These are phyloP conservation scores for Kwoniella newhampshirensis DNA, from an alignment of 768 basidiomycete species.

Conservation along the genomic window DNA sequence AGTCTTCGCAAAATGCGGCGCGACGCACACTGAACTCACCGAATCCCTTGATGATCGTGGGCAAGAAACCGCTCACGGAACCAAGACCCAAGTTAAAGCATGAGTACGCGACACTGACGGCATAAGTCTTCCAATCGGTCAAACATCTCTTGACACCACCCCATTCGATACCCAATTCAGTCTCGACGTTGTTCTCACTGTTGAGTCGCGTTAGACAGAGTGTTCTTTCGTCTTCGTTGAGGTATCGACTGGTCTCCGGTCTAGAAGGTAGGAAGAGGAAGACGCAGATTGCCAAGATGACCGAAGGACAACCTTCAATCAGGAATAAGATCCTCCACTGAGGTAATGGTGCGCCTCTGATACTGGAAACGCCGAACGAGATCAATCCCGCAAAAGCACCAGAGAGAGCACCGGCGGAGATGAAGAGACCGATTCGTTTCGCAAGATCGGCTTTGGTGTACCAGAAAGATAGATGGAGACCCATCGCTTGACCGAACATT, in stretches of 20 bases:
- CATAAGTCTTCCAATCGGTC: conserved; percentile 53
- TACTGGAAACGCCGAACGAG: conserved; percentile 38
- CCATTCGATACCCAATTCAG: conserved; percentile 50
- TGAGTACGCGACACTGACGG: conserved; percentile 39
- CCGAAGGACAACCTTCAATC: conserved; percentile 54
- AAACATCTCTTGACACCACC: conserved; percentile 50
- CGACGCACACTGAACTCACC: conserved; percentile 7
- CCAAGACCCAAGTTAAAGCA: conserved; percentile 32
- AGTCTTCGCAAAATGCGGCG: too few relatives aligned
- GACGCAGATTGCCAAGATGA: conserved; percentile 54
- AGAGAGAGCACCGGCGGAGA: conserved; percentile 50
- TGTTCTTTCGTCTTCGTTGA: conserved; percentile 53
- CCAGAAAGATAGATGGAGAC: conserved; percentile 48
- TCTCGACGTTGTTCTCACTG: conserved; percentile 37
- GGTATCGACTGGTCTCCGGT: conserved; percentile 52
- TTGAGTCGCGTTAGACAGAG: conserved; percentile 53
- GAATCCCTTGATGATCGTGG: conserved; percentile 55
- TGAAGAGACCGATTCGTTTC: conserved; percentile 55
- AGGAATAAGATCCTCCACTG: conserved; percentile 54
- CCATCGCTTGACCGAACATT: conserved; percentile 51
- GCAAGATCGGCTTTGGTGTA: conserved; percentile 54
- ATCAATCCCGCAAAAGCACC: conserved; percentile 52
- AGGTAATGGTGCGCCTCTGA: conserved; percentile 37
- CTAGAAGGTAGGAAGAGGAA: conserved; percentile 55
- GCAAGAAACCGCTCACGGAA: conserved; percentile 49